Conservation (phyloP, 306 rosid genomes). For the Geum urbanum region DNA sequence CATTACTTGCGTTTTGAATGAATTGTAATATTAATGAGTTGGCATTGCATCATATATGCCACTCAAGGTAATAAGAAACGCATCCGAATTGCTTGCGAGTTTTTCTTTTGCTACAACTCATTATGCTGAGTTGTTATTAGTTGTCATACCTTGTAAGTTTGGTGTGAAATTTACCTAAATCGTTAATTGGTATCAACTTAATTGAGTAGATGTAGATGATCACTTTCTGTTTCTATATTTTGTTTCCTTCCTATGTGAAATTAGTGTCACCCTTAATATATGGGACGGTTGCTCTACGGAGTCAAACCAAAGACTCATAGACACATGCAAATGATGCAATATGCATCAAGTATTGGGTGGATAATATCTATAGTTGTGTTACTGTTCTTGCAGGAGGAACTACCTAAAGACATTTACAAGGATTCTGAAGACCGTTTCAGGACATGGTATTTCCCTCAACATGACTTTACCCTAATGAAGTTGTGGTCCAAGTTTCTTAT, state of each 20-base stretch:
- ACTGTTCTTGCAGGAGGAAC: slow-evolving; percentile 53
- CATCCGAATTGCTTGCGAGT: too few species aligned
- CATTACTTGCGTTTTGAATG: too few species aligned
- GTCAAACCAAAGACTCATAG: not conserved
- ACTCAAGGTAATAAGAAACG: too few species aligned
- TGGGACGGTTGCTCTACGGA: not conserved
- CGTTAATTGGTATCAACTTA: too few species aligned
- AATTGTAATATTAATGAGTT: too few species aligned
- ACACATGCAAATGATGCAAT: not conserved
- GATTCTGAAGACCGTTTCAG: slow-evolving; percentile 67
- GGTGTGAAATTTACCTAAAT: too few species aligned
- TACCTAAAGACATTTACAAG: slow-evolving; percentile 55
- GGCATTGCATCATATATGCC: too few species aligned
- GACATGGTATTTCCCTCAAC: slow-evolving; percentile 58
- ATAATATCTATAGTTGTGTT: not conserved
- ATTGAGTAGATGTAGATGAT: too few species aligned
- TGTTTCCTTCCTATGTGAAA: not conserved
- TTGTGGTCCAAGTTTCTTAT: slow-evolving; percentile 73
- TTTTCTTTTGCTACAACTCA: too few species aligned
- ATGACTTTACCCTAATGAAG: slow-evolving; percentile 54
- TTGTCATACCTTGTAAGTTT: too few species aligned
- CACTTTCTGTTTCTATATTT: too few species aligned
- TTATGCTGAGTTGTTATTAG: too few species aligned
- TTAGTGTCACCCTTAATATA: not conserved
- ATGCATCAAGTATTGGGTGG: not conserved